Evolutionary conservation across 208 protist genomes (phyloP), one percentile per base, ranked within the genome.

Genomic region (Crithidia brevicula): DNA sequence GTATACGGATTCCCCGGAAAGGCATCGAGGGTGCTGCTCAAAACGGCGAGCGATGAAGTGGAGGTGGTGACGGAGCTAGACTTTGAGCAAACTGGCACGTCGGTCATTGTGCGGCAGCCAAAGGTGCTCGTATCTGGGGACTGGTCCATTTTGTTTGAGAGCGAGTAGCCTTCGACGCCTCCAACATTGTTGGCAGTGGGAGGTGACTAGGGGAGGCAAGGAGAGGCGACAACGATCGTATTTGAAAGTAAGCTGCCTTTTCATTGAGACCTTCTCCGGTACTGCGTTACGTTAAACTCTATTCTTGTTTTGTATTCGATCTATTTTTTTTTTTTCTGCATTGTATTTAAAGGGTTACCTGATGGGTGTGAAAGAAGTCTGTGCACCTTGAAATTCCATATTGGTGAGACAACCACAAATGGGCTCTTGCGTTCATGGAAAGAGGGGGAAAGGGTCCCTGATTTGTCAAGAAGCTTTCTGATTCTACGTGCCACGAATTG

Each of bases 51-150:
- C 1, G 50, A 49, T 28, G 47, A 34, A 16, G 51, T 61, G 30
- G 27, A 63, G 38, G 46, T 36, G 22, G 52, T 67, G 31, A 67
- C 45, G 18, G 70, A 68, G 34, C 73, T 95, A 18, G 77, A 84
- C 16, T 91, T 82, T 73, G 83, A 91, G 49, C 59, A 85, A 15
- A 53, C 87, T 1, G 85, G 82, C 5, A 68, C 67, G 4, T 63
- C 74, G 8, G 80, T 93, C 34, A 74, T 89, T 33, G 73, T 95
- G 38, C 79, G 85, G 13, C 89, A 88, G 45, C 83, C 86, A 6
- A 68, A 79, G 38, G 49, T 90, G 22, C 74, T 36, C 4, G 74
- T 93, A 5, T 45, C 51, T n/a, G 51, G 76, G 10, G 80, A 92
- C 62, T 95, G 87, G 87, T 60, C 42, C 22, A 85, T 95, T 27